phyloP scores from a whole-genome alignment of 805 yeast species.

The Saccharomycopsis capsularis region DNA sequence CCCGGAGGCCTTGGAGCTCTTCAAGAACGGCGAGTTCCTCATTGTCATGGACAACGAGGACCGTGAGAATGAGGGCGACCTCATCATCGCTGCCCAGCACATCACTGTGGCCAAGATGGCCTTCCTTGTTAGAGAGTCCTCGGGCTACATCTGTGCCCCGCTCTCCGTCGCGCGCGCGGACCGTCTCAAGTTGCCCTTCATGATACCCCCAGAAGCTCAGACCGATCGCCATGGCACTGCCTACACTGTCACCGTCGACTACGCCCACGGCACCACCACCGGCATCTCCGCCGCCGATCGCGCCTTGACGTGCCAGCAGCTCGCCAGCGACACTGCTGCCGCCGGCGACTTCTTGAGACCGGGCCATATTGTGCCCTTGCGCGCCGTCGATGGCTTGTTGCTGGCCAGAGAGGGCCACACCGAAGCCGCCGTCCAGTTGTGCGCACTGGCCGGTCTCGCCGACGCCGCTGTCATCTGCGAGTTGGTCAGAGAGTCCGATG shows the following conservation, averaged over 20 bases:
- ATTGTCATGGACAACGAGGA: slow-evolving; percentile 96
- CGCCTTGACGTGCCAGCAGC: slow-evolving; percentile 65
- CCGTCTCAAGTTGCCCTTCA: slow-evolving; percentile 66
- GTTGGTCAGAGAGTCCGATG: slow-evolving; percentile 86
- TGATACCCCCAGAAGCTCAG: slow-evolving; percentile 43
- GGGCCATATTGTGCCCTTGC: slow-evolving; percentile 88
- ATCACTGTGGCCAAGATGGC: slow-evolving; percentile 87
- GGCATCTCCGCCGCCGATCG: slow-evolving; percentile 96
- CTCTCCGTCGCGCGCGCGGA: slow-evolving; percentile 74
- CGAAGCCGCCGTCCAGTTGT: slow-evolving; percentile 90
- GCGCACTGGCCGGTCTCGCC: slow-evolving; percentile 64
- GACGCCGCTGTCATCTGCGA: slow-evolving; percentile 94
- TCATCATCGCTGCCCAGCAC: slow-evolving; percentile 84
- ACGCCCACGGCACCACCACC: slow-evolving; percentile 83
- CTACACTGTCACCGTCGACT: slow-evolving; percentile 88
- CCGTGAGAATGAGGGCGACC: slow-evolving; percentile 96
- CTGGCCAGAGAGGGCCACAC: slow-evolving; percentile 88
- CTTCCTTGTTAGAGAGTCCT: slow-evolving; percentile 75
- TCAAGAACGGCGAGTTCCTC: slow-evolving; percentile 70
- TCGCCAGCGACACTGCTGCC: slow-evolving; percentile 54
- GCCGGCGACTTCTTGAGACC: slow-evolving; percentile 77
- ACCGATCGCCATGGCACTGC: slow-evolving; percentile 94
- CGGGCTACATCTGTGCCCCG: slow-evolving; percentile 94
- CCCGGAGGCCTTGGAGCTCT: slow-evolving; percentile 67
- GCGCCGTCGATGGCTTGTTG: slow-evolving; percentile 85